These are phyloP conservation scores for Pleurotus giganteus DNA, from an alignment of 768 basidiomycete genomes.

Conservation along the genomic window DNA sequence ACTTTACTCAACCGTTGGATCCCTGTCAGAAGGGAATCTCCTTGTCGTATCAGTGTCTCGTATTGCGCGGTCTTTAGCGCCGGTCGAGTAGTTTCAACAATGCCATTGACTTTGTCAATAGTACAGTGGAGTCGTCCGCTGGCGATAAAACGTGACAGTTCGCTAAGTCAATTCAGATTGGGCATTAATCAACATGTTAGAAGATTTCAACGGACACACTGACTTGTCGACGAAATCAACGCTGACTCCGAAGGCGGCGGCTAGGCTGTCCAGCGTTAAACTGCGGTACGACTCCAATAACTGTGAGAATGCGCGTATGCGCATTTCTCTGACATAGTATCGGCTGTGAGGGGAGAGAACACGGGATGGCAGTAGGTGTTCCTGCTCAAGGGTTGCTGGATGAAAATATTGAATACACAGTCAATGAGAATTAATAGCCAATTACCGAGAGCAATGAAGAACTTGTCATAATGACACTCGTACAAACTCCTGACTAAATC, in stretches of 20 bases:
- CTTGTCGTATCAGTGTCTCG: constrained; percentile 90
- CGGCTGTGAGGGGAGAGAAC: constrained; percentile 83
- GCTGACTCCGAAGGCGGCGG: constrained; percentile 85
- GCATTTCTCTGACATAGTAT: constrained; percentile 93
- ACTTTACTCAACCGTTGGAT: constrained; percentile 91
- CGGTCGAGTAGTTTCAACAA: constrained; percentile 86
- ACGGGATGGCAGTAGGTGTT: constrained; percentile 83
- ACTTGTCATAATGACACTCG: constrained; percentile 92
- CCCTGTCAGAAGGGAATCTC: constrained; percentile 84
- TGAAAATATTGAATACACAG: background rate
- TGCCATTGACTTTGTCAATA: constrained; percentile 93
- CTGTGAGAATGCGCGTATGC: constrained; percentile 90
- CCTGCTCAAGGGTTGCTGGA: constrained; percentile 84
- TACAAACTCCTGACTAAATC: constrained; percentile 86
- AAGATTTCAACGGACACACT: constrained; percentile 26
- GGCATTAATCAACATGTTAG: background rate
- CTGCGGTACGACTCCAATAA: constrained; percentile 89
- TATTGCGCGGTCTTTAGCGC: constrained; percentile 78
- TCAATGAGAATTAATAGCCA: constrained; percentile 7
- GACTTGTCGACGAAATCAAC: constrained; percentile 85
- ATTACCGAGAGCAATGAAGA: constrained; percentile 86
- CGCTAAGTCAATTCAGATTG: constrained; percentile 41
- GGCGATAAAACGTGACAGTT: constrained; percentile 91
- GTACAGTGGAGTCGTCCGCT: constrained; percentile 79
- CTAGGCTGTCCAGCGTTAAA: constrained; percentile 84